These are phyloP conservation scores for Alternaria alternata DNA, from an alignment of 2,329 filamentous ascomycete species.

Conservation along the genomic window DNA sequence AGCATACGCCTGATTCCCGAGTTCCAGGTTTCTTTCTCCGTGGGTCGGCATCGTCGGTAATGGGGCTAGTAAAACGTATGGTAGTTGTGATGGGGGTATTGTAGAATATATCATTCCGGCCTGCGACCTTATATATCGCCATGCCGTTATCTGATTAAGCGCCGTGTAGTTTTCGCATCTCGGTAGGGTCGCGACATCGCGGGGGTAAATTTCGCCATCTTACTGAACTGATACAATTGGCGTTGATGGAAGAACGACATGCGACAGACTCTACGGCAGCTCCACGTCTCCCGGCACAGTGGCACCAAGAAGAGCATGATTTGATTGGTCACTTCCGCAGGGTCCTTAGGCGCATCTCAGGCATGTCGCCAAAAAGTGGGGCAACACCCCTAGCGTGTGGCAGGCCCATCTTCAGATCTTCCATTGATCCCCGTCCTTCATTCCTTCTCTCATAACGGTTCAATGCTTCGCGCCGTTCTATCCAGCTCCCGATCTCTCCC, in stretches of 20 bases:
- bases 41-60: conserved; percentile 51
- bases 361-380: conserved; percentile 5
- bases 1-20: conserved; percentile 66
- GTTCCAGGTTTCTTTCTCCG: conserved; percentile 63
- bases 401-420: conserved; percentile 2
- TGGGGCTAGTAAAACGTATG: neutral
- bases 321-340: neutral
- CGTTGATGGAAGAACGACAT: conserved; percentile 9
- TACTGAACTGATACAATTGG: conserved; percentile 11
- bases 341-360: conserved; percentile 11
- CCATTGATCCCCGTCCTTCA: neutral
- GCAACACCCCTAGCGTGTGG: conserved; percentile 10
- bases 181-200: neutral
- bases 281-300: neutral
- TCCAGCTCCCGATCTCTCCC: neutral
- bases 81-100: neutral
- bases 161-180: neutral
- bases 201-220: conserved; percentile 5
- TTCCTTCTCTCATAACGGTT: neutral
- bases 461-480: neutral
- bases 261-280: conserved; percentile 13
- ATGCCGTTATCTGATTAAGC: neutral
- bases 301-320: neutral
- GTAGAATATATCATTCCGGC: neutral
- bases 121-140: conserved; percentile 6